Conservation (phyloP, 2,329 filamentous ascomycete genomes). For the Epichloe bromicola region DNA sequence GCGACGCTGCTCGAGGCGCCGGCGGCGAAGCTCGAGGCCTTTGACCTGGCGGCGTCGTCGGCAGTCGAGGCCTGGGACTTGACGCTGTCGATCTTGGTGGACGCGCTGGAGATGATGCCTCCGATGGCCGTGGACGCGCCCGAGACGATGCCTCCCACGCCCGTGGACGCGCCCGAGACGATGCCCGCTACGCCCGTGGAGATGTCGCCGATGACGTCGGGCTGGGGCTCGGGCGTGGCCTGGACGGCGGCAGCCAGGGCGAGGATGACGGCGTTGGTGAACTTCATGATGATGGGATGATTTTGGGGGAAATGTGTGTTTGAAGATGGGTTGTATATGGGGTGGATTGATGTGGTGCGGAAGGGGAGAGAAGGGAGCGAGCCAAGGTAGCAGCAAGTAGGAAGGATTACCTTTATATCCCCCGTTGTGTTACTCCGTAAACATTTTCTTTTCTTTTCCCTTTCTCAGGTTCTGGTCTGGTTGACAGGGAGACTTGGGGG, state of each 20-base stretch:
- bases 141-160: neutral
- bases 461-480: neutral
- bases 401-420: neutral
- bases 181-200: neutral
- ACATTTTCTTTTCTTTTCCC: neutral
- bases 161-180: no score
- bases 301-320: neutral
- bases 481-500: neutral
- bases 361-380: rapidly evolving
- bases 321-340: neutral
- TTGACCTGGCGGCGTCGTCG: slow-evolving; percentile 2
- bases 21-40: slow-evolving; percentile 3
- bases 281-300: slow-evolving; percentile 22
- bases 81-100: neutral
- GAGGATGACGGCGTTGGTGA: slow-evolving; percentile 20
- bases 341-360: neutral
- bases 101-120: neutral
- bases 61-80: neutral
- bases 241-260: slow-evolving; percentile 19
- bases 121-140: slow-evolving; percentile 3
- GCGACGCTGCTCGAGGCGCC: slow-evolving; percentile 7
- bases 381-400: no score
- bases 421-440: no score
- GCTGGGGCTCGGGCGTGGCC: slow-evolving; percentile 11
- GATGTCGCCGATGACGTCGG: slow-evolving; percentile 1